Evolutionary conservation across 345 rosid species (phyloP).

Genomic region (Boechera divaricarpa): DNA sequence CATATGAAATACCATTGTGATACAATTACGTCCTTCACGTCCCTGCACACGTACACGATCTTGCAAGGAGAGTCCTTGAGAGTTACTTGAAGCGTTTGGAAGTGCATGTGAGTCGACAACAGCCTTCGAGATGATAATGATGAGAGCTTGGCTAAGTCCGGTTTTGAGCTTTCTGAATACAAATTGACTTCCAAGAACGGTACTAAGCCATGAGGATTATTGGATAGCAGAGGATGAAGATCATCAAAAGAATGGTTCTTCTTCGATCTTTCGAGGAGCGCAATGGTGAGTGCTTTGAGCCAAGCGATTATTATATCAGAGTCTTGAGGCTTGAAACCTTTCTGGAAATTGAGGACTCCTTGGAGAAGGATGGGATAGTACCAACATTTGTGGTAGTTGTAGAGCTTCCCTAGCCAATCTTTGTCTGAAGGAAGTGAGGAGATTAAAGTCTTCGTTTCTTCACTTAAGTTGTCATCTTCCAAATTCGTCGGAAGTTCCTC

Average conservation of each 20-base stretch:
- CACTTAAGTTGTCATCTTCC: slow-evolving; percentile 36
- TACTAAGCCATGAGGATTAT: background rate
- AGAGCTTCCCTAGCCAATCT: slow-evolving; percentile 40
- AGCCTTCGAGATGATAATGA: slow-evolving; percentile 48
- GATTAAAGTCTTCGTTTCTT: slow-evolving; percentile 46
- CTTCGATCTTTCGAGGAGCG: slow-evolving; percentile 42
- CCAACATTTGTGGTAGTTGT: slow-evolving; percentile 53
- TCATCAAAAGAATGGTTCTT: slow-evolving; percentile 4
- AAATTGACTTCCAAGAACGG: background rate
- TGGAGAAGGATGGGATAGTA: slow-evolving; percentile 17
- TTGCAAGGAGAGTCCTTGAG: slow-evolving; percentile 49
- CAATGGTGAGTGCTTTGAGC: slow-evolving; percentile 56
- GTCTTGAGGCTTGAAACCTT: slow-evolving; percentile 47
- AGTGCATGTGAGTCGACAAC: slow-evolving; percentile 48
- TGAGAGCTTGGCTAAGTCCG: background rate
- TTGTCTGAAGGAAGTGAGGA: slow-evolving; percentile 45
- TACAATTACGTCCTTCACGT: slow-evolving; percentile 55
- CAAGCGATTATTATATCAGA: slow-evolving; percentile 55
- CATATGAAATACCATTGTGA: slow-evolving; percentile 53
- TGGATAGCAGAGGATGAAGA: slow-evolving; percentile 53
- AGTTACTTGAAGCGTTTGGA: slow-evolving; percentile 42
- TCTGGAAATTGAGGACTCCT: slow-evolving; percentile 52
- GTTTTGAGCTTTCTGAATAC: background rate
- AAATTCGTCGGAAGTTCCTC: slow-evolving; percentile 33
- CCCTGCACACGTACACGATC: slow-evolving; percentile 58